Evolutionary conservation across 768 basidiomycete species (phyloP).

Genomic region (Gloeophyllum trabeum): DNA sequence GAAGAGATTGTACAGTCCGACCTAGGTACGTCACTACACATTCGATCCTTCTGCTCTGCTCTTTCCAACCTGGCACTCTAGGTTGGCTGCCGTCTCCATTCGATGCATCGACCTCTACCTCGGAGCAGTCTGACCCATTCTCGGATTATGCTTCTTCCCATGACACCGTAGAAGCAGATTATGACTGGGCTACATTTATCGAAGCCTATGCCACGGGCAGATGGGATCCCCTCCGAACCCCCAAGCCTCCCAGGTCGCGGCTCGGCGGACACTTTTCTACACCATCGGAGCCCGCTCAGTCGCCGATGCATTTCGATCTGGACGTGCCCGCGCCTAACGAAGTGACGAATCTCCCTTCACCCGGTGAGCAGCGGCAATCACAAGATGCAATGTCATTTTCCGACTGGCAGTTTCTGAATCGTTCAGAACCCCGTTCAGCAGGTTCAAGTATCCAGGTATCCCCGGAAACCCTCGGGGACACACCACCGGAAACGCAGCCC

Average conservation of each 20-base stretch:
- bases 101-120: too few relatives aligned
- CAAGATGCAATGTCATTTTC: neutral
- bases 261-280: neutral
- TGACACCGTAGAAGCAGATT: slow-evolving; percentile 17
- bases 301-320: neutral
- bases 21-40: too few relatives aligned
- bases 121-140: too few relatives aligned
- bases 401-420: too few relatives aligned
- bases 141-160: slow-evolving; percentile 8
- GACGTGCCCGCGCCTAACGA: too few relatives aligned
- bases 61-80: too few relatives aligned
- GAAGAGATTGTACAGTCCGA: too few relatives aligned
- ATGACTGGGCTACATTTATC: slow-evolving; percentile 72
- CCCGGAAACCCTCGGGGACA: neutral
- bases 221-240: slow-evolving; percentile 71
- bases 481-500: neutral
- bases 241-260: slow-evolving; percentile 34
- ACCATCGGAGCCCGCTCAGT: neutral
- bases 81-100: too few relatives aligned
- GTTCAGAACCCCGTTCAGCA: neutral
- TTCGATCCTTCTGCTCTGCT: too few relatives aligned
- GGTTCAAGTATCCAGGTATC: neutral
- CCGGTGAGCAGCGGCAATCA: neutral
- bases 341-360: too few relatives aligned
- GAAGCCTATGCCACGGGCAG: slow-evolving; percentile 64